A percentile compares a stretch with the other conserved stretches of the same genome.
These are phyloP conservation scores for Salix suchowensis DNA, from an alignment of 345 rosid genomes.

Conservation along the genomic window DNA sequence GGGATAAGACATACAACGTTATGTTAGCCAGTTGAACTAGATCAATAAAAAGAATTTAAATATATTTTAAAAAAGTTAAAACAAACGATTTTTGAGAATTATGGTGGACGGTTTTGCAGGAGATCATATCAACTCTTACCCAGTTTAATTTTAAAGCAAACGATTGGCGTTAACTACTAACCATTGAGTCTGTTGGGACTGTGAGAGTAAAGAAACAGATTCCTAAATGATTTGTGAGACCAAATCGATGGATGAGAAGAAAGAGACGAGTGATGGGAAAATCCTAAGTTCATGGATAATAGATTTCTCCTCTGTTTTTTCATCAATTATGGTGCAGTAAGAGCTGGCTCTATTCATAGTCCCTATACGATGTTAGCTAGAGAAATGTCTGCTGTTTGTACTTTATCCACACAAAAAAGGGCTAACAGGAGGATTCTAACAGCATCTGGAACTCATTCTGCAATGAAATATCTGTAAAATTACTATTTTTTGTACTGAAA, in stretches of 20 bases:
- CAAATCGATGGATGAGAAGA: neutral
- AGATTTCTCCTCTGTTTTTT: neutral
- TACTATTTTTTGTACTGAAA: too few species aligned
- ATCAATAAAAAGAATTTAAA: too few species aligned
- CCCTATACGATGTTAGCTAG: neutral
- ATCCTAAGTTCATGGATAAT: neutral
- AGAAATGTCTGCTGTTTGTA: neutral
- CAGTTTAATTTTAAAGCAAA: neutral
- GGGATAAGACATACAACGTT: neutral
- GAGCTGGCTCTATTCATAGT: neutral
- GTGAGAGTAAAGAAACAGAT: neutral
- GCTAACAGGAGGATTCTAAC: neutral
- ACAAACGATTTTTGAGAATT: too few species aligned
- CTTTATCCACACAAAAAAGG: neutral
- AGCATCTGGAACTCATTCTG: too few species aligned
- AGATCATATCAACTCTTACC: too few species aligned
- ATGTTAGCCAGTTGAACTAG: neutral
- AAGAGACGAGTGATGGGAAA: neutral
- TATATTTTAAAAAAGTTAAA: too few species aligned
- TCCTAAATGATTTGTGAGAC: neutral
- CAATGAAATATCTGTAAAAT: neutral
- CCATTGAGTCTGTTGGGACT: neutral
- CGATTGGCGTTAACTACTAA: neutral
- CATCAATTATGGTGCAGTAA: neutral
- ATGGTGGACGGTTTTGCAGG: too few species aligned